These are phyloP conservation scores for Russula foetens DNA, from an alignment of 768 basidiomycete genomes.

Conservation along the genomic window DNA sequence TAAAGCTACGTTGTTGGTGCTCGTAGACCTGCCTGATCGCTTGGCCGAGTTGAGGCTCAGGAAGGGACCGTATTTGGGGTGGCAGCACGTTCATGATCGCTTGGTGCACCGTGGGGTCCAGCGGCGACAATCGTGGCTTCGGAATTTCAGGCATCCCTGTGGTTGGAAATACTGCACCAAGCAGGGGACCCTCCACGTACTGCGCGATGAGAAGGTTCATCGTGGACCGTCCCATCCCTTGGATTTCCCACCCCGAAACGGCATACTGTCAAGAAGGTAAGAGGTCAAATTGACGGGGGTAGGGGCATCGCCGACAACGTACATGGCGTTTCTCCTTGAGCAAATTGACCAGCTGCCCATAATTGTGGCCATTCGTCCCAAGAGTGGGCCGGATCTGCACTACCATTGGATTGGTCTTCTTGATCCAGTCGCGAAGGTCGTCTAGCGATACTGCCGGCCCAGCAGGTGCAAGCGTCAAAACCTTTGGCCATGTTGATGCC, in stretches of 20 bases:
- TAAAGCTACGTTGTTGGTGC: slow-evolving; percentile 2
- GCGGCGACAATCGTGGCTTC: background rate
- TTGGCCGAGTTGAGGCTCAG: slow-evolving; percentile 3
- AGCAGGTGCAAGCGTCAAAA: slow-evolving; percentile 9
- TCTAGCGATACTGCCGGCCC: slow-evolving; percentile 2
- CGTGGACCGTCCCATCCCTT: slow-evolving; percentile 1
- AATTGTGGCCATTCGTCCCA: slow-evolving; percentile 9
- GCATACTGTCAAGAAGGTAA: slow-evolving; percentile 14
- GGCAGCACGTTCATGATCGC: slow-evolving; percentile 5
- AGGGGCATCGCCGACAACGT: background rate
- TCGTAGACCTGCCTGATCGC: slow-evolving; percentile 1
- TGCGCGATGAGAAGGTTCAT: slow-evolving; percentile 17
- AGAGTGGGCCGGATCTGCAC: slow-evolving; percentile 3
- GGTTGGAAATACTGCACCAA: slow-evolving; percentile 14
- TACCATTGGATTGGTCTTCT: slow-evolving; percentile 2
- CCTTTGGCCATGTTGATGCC: slow-evolving; percentile 15
- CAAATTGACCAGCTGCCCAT: slow-evolving; percentile 10
- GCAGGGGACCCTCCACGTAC: slow-evolving; percentile 3
- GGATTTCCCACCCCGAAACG: slow-evolving; percentile 16
- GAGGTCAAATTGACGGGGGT: background rate
- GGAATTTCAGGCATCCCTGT: slow-evolving; percentile 16
- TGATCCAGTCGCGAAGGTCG: slow-evolving; percentile 18
- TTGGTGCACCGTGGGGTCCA: background rate
- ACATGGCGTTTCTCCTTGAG: slow-evolving; percentile 13
- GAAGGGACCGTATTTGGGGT: background rate